phyloP scores from a whole-genome alignment of 2,329 filamentous ascomycete species.

The Fusarium marasasianum region DNA sequence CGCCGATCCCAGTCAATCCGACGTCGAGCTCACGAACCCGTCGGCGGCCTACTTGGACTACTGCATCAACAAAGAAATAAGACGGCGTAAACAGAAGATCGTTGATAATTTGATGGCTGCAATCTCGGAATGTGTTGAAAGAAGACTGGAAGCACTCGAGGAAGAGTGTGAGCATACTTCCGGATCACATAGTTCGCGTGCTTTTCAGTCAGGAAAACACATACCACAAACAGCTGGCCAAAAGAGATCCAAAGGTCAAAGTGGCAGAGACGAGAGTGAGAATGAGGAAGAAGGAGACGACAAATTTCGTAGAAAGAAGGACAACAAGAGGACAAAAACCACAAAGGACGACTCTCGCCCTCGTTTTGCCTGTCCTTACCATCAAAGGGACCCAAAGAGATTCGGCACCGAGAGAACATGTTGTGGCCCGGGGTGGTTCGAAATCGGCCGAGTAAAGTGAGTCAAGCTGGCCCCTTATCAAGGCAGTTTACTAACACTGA shows the following conservation, averaged over 20 bases:
- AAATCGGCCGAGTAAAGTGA: constrained; percentile 40
- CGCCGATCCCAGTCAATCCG: constrained; percentile 33
- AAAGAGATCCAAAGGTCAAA: constrained; percentile 28
- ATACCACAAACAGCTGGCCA: constrained; percentile 21
- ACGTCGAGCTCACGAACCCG: constrained; percentile 43
- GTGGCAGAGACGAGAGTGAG: constrained; percentile 43
- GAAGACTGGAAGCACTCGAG: constrained; percentile 36
- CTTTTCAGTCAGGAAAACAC: constrained; percentile 7
- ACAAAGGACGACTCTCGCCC: constrained; percentile 43
- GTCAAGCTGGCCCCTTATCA: not conserved
- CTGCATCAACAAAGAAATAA: constrained; percentile 20
- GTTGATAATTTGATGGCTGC: constrained; percentile 28
- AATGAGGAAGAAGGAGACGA: constrained; percentile 43
- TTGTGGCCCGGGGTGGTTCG: constrained; percentile 37
- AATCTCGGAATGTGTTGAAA: constrained; percentile 24
- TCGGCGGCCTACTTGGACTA: constrained; percentile 36
- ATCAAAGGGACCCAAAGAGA: constrained; percentile 46
- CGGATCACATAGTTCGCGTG: constrained; percentile 25
- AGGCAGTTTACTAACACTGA: not conserved
- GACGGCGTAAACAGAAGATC: constrained; percentile 16
- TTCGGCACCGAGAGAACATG: constrained; percentile 38
- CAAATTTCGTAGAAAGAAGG: constrained; percentile 44
- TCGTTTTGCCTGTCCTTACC: constrained; percentile 50
- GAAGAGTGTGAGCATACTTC: constrained; percentile 26
- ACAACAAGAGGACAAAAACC: constrained; percentile 50